These are phyloP conservation scores for Porphyrellus cyaneotinctus DNA, from an alignment of 768 basidiomycete genomes.

Conservation along the genomic window DNA sequence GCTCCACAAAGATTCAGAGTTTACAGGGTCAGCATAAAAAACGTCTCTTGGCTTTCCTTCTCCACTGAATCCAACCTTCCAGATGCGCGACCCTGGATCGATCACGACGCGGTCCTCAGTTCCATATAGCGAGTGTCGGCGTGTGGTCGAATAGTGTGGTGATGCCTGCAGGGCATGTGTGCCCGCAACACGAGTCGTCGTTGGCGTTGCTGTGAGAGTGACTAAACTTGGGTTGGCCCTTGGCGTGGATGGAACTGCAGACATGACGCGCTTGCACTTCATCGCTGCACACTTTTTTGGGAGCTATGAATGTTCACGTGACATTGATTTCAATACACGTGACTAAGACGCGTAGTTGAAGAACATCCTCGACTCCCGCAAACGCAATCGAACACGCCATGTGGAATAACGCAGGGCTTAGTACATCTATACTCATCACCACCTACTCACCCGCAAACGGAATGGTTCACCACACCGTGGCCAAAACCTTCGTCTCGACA, in stretches of 20 bases:
- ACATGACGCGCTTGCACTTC: conserved; percentile 28
- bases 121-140: conserved; percentile 92
- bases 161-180: conserved; percentile 59
- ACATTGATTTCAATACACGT: conserved; percentile 18
- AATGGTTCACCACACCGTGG: conserved; percentile 28
- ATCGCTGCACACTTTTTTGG: no score
- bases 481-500: conserved; percentile 23
- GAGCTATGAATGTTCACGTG: background rate
- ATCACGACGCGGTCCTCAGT: conserved; percentile 94
- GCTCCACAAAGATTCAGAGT: conserved; percentile 53
- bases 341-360: conserved; percentile 18
- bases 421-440: conserved; percentile 25
- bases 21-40: conserved; percentile 54
- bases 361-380: background rate
- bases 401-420: conserved; percentile 28
- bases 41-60: conserved; percentile 88
- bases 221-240: conserved; percentile 16
- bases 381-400: conserved; percentile 7
- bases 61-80: conserved; percentile 98
- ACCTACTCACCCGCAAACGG: conserved; percentile 24
- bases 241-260: conserved; percentile 33
- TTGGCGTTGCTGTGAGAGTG: conserved; percentile 48
- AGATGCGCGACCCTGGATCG: conserved; percentile 89
- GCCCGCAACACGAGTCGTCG: conserved; percentile 47
- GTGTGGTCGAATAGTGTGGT: conserved; percentile 79